A percentile compares a stretch with the other conserved stretches of the same genome.
Evolutionary conservation across 768 basidiomycete species (phyloP).

Genomic region (Lyophyllum decastes): DNA sequence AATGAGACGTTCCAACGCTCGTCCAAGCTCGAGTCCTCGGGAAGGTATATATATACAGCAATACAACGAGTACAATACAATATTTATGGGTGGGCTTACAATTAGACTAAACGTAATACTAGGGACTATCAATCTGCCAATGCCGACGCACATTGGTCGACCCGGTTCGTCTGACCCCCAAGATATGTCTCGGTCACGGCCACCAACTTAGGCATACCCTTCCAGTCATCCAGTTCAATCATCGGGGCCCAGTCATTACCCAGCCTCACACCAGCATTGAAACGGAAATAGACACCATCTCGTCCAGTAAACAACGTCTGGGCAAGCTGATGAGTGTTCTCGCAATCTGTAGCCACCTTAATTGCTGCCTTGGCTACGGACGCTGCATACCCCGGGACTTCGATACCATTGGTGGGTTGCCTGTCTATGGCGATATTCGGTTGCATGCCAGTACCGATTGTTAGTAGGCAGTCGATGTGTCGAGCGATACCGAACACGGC

Average conservation of each 20-base stretch:
- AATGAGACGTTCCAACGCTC: too few species aligned
- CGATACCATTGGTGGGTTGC: not conserved
- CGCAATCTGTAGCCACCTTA: conserved; percentile 11
- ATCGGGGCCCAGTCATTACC: conserved; percentile 11
- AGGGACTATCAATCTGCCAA: not conserved
- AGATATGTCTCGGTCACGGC: conserved; percentile 10
- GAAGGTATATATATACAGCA: too few species aligned
- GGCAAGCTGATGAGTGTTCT: conserved; percentile 10
- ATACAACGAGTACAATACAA: not conserved
- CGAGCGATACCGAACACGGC: conserved; percentile 14
- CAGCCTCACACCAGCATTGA: conserved; percentile 11
- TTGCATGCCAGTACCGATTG: conserved; percentile 16
- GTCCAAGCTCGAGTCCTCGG: too few species aligned
- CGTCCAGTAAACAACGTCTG: conserved; percentile 6
- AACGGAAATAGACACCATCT: conserved; percentile 12
- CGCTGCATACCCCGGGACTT: not conserved
- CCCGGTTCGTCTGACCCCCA: not conserved
- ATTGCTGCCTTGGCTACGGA: conserved; percentile 4
- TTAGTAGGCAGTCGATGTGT: conserved; percentile 7
- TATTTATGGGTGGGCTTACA: not conserved
- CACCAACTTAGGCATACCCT: conserved; percentile 10
- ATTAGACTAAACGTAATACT: not conserved
- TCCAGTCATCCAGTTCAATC: conserved; percentile 11
- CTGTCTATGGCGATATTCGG: conserved; percentile 6
- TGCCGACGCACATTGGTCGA: conserved; percentile 7